Evolutionary conservation across 129 eudicot species (phyloP).

Genomic region (Smallanthus sonchifolius): DNA sequence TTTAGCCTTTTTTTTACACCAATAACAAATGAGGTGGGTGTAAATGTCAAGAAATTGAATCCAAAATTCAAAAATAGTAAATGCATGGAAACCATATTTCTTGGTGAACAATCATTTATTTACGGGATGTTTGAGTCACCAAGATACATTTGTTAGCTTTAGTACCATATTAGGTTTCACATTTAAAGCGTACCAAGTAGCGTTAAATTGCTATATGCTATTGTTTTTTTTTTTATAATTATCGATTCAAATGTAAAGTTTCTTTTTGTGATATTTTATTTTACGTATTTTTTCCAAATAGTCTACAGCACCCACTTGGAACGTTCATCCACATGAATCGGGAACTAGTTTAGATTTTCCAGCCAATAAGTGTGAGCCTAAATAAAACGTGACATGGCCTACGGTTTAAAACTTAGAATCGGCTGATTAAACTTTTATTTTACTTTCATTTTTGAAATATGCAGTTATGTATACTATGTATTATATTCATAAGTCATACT

Average conservation of each 20-base stretch:
- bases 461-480: too few relatives aligned
- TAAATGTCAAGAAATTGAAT: slow-evolving; percentile 15
- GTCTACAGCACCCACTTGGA: not conserved
- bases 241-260: not conserved
- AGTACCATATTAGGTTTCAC: slow-evolving; percentile 12
- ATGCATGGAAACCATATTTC: slow-evolving; percentile 16
- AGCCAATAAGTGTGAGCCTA: not conserved
- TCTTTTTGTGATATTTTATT: not conserved
- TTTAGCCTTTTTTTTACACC: not conserved
- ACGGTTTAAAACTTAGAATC: too few relatives aligned
- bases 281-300: not conserved
- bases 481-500: too few relatives aligned
- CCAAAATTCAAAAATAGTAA: slow-evolving; percentile 1
- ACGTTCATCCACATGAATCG: not conserved
- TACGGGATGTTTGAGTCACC: slow-evolving; percentile 18
- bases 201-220: not conserved
- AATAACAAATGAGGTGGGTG: not conserved
- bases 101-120: slow-evolving; percentile 26
- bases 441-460: too few relatives aligned
- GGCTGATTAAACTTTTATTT: too few relatives aligned
- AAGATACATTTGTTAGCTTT: slow-evolving; percentile 24
- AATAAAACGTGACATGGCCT: too few relatives aligned
- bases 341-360: not conserved
- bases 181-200: slow-evolving; percentile 15
- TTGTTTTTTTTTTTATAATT: not conserved